These are phyloP conservation scores for Neurospora sp. DNA, from an alignment of 2,329 filamentous ascomycete genomes.

Conservation along the genomic window DNA sequence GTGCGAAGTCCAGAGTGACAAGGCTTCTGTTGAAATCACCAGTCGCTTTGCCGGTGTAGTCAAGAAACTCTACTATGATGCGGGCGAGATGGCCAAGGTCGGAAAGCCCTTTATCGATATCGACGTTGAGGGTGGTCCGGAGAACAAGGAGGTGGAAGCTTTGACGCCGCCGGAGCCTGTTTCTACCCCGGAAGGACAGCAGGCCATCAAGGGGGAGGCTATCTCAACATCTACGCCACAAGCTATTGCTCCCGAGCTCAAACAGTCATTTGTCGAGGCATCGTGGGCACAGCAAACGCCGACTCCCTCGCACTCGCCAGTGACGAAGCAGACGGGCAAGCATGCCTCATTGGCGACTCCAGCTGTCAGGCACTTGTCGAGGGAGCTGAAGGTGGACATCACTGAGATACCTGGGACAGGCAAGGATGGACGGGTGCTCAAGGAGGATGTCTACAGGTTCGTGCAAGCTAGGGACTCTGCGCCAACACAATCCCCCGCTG, in stretches of 20 bases:
- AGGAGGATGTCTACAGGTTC: conserved; percentile 79
- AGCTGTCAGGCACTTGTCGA: conserved; percentile 80
- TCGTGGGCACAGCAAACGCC: background rate
- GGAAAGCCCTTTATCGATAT: conserved; percentile 93
- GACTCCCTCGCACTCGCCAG: background rate
- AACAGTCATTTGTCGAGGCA: background rate
- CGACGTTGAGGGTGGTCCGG: conserved; percentile 73
- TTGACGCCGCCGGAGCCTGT: conserved; percentile 23
- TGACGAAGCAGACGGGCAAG: conserved; percentile 38
- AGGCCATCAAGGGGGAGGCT: background rate
- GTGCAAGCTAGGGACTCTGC: conserved; percentile 40
- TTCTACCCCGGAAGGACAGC: background rate
- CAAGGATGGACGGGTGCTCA: conserved; percentile 81
- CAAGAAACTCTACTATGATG: conserved; percentile 91
- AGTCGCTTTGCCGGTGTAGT: conserved; percentile 92
- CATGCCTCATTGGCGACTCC: conserved; percentile 76
- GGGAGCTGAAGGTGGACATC: conserved; percentile 70
- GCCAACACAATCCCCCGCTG: conserved; percentile 14
- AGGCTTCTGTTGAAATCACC: conserved; percentile 84
- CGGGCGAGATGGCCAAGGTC: conserved; percentile 92
- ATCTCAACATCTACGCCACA: background rate
- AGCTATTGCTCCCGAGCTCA: background rate
- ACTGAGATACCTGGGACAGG: conserved; percentile 73
- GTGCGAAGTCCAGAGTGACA: conserved; percentile 97
- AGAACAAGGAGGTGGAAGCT: conserved; percentile 45